These are phyloP conservation scores for Coix lacrymajobi DNA, from an alignment of 176 grass and related monocot species.

Conservation along the genomic window DNA sequence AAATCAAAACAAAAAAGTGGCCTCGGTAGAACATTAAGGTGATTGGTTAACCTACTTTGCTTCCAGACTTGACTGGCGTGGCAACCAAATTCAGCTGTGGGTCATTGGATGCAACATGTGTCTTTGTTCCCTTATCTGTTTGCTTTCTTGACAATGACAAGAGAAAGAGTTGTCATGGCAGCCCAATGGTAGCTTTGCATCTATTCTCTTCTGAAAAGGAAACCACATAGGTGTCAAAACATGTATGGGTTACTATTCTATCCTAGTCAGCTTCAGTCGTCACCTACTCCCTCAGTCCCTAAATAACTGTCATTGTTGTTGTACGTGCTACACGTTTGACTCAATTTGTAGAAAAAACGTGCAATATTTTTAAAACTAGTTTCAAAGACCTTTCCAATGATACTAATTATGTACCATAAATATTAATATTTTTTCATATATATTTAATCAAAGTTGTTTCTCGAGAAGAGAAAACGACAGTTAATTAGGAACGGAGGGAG, in stretches of 20 bases:
- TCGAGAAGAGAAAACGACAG: too few species aligned
- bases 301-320: too few species aligned
- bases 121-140: conserved; percentile 32
- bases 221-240: conserved; percentile 24
- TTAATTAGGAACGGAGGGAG: too few species aligned
- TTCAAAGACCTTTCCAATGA: too few species aligned
- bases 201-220: conserved; percentile 28
- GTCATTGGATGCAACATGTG: conserved; percentile 23
- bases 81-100: conserved; percentile 7
- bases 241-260: background rate
- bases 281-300: too few species aligned
- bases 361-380: too few species aligned
- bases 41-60: conserved; percentile 6
- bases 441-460: too few species aligned
- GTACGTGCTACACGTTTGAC: too few species aligned
- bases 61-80: conserved; percentile 11
- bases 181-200: conserved; percentile 11
- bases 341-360: too few species aligned
- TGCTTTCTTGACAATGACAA: conserved; percentile 27
- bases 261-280: conserved; percentile 4
- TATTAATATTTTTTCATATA: too few species aligned
- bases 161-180: background rate
- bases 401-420: too few species aligned
- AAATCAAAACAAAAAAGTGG: background rate
- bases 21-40: background rate